Evolutionary conservation across 2,329 filamentous ascomycete genomes (phyloP).

Genomic region (Pochonia chlamydosporia): DNA sequence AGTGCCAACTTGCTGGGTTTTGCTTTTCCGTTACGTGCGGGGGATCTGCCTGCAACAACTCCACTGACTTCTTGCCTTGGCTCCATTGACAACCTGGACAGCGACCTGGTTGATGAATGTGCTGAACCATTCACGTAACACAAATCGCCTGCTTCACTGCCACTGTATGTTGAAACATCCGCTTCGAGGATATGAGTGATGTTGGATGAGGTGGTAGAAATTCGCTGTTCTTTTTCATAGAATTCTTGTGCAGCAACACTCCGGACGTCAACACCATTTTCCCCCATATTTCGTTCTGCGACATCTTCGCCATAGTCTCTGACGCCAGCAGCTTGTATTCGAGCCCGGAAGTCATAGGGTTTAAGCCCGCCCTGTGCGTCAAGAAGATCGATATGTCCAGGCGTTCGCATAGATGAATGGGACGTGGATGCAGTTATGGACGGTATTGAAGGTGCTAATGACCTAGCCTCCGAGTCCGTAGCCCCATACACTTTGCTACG

Average conservation of each 20-base stretch:
- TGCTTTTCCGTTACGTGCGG: neutral
- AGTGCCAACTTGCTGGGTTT: neutral
- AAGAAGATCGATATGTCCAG: constrained; percentile 7
- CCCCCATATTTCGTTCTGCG: constrained; percentile 48
- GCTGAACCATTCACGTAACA: neutral
- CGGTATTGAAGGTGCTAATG: neutral
- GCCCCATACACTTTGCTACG: neutral
- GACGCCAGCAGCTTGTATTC: constrained; percentile 40
- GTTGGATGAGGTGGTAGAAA: constrained; percentile 1
- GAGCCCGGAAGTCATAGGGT: constrained; percentile 37
- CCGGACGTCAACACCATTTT: constrained; percentile 26
- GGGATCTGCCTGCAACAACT: neutral
- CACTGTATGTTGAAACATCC: neutral
- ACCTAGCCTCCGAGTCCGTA: neutral
- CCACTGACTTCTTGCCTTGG: neutral
- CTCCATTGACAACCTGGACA: neutral
- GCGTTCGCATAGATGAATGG: neutral
- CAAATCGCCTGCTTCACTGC: constrained; percentile 3
- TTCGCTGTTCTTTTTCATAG: constrained; percentile 14
- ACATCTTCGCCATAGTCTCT: constrained; percentile 55
- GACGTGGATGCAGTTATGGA: neutral
- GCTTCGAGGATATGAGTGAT: constrained; percentile 4
- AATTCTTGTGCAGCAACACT: constrained; percentile 27
- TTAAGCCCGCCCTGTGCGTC: constrained; percentile 32
- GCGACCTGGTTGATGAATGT: neutral